phyloP scores from a whole-genome alignment of 108 stramenopile genomes.

The Fistulifera pelliculosa region DNA sequence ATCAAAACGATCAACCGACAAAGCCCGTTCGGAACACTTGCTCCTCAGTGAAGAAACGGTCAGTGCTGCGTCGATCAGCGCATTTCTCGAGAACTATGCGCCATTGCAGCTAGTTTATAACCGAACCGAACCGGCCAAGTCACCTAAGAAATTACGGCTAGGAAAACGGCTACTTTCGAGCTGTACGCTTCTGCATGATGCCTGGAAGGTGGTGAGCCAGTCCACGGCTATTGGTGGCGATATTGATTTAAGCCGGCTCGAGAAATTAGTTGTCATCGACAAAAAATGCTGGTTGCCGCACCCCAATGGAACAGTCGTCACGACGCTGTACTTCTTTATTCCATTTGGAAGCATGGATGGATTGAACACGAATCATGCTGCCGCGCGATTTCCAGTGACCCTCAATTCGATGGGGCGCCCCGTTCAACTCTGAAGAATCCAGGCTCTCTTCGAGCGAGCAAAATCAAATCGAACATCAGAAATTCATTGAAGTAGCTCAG shows the following conservation, averaged over 20 bases:
- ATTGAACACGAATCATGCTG: slow-evolving; percentile 43
- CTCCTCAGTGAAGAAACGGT: slow-evolving; percentile 15
- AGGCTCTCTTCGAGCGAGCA: background rate
- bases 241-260: background rate
- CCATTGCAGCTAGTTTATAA: slow-evolving; percentile 62
- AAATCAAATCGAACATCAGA: background rate
- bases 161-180: slow-evolving; percentile 27
- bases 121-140: slow-evolving; percentile 17
- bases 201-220: too few relatives aligned
- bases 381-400: slow-evolving; percentile 44
- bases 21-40: slow-evolving; percentile 18
- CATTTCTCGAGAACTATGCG: slow-evolving; percentile 47
- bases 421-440: slow-evolving; percentile 31
- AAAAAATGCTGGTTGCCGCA: slow-evolving; percentile 44
- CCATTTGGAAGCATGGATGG: slow-evolving; percentile 77
- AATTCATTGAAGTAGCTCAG: background rate
- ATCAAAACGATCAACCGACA: background rate
- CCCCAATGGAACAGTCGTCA: slow-evolving; percentile 58
- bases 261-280: slow-evolving; percentile 11
- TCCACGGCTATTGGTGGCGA: too few relatives aligned
- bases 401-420: slow-evolving; percentile 55
- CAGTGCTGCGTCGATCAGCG: slow-evolving; percentile 24
- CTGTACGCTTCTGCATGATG: slow-evolving; percentile 19
- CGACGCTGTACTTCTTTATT: slow-evolving; percentile 61
- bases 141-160: slow-evolving; percentile 26